A percentile compares a stretch with the other conserved stretches of the same genome.
These are phyloP conservation scores for Colletotrichum godetiae DNA, from an alignment of 2,329 filamentous ascomycete species.

Conservation along the genomic window DNA sequence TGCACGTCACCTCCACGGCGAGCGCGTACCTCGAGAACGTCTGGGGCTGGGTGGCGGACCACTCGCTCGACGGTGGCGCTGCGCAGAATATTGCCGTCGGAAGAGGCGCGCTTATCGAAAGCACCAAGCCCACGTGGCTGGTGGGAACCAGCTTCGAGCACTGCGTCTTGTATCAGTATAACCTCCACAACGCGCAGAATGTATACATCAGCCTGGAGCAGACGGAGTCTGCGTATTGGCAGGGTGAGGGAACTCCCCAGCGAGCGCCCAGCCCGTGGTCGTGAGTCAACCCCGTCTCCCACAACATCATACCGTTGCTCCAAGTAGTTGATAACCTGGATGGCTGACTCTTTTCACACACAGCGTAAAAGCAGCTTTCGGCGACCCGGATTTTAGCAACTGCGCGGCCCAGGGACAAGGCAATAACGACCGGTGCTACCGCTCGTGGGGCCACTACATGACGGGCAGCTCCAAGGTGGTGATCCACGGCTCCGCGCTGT, in stretches of 20 bases:
- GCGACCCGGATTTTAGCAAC: constrained; percentile 39
- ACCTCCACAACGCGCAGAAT: constrained; percentile 56
- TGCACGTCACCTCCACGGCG: constrained; percentile 59
- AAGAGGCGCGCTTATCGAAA: constrained; percentile 59
- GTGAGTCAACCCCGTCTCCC: constrained; percentile 29
- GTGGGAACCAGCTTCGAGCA: constrained; percentile 64
- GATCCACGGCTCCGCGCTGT: constrained; percentile 47
- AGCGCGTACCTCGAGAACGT: constrained; percentile 65
- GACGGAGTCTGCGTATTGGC: constrained; percentile 58
- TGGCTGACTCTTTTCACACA: constrained; percentile 26
- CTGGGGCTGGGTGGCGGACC: constrained; percentile 61
- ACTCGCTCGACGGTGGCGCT: constrained; percentile 60
- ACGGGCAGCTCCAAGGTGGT: constrained; percentile 41
- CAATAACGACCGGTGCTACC: constrained; percentile 42
- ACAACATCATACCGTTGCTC: constrained; percentile 39
- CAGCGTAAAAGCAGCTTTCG: constrained; percentile 36
- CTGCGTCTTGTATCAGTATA: constrained; percentile 63
- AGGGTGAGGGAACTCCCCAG: constrained; percentile 45
- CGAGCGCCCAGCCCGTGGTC: constrained; percentile 53
- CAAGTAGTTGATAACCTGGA: constrained; percentile 39
- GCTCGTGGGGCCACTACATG: constrained; percentile 40
- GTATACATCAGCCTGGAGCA: constrained; percentile 58
- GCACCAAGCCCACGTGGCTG: constrained; percentile 62
- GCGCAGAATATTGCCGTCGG: constrained; percentile 55
- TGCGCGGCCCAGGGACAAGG: constrained; percentile 33